Base-by-base conservation (phyloP, 805 yeast genomes). In the Torulaspora microellipsoides region DNA sequence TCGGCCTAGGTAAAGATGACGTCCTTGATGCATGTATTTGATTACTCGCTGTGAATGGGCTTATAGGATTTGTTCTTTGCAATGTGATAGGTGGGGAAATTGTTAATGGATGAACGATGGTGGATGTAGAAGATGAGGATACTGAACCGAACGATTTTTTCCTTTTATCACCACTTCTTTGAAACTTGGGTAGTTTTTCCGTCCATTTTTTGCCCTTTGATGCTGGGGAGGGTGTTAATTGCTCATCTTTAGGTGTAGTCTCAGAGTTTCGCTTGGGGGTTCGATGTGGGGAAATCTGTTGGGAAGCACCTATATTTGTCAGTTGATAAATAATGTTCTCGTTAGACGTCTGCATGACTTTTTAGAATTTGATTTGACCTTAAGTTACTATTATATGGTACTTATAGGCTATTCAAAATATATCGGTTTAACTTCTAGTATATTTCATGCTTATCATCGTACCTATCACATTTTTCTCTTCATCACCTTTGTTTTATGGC, bases 1-100 rank as follows among this genome's bases (percentile, higher is more conserved):
- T 42, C 2, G 65, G 62, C 30, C 59, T 53, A 14, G 66, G 66
- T 15, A 61, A 47, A 9, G 66, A 60, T 6, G 62, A 49, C 3
- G 56, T 53, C 29, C 66, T 47, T 10, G 48, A 42, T 3, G 64
- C 60, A 36, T 47, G 46, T 10, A 15, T 34, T 8, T 27, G 8
- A 3, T n/a, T 25, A 8, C 42, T 35, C 23, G 41, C 43, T 2
- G 46, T 10, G 2, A 35, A 27, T 15, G 52, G 43, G 4, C 49
- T 39, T 2, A 7, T 29, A 13, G 37, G 29, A 20, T 31, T 41
- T 32, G 32, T 15, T 15, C 29, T n/a, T 6, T 30, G 35, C 9
- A 29, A 15, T 10, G 27, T 20, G 29, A 34, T 28, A n/a, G 39
- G 40, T 13, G 48, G 43, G 5, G 45, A 36, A 5, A 38, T 15